Base-by-base conservation (phyloP, 768 basidiomycete genomes). In the Tricholoma saponaceum region DNA sequence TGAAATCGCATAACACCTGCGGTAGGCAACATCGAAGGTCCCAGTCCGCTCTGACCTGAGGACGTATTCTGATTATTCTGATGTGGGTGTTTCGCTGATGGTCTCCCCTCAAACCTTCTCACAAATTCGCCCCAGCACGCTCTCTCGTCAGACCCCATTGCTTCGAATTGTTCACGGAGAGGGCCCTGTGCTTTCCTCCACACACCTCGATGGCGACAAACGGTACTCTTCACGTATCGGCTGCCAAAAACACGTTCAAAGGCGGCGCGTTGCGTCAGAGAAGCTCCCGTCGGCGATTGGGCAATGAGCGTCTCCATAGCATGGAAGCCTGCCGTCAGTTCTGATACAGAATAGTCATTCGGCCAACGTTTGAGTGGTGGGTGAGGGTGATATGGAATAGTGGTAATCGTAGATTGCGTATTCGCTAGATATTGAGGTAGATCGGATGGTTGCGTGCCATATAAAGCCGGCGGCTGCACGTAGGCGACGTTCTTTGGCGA, bases 341-440 rank as follows among this genome's bases (percentile, higher is more conserved):
- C 86, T 51, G 76, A 78, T 20, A 89, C 87, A 8, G 83, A 84
- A 67, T 86, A 87, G 70, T 89, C 87, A 64, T 88, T 87, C 33
- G 87, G 87, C 87, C 87, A 89, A 13, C 85, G 82, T 65, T 87
- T 88, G 26, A 86, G 72, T 2, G 85, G 84, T 2, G 85, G 83
- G 61, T 85, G 84, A 0, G 84, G 78, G 61, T 82, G 82, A 54
- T 81, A 79, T 2, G 83, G 76, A 79, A 76, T 23, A 74, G 62
- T 0, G 69, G 55, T 10, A 32, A 22, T 23, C 16, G 52, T 60
- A 54, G 12, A 64, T 54, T 2, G 66, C 62, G 51, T 60, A 50
- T 68, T 58, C 53, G 49, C n/a, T 53, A 54, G 54, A 56, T 57
- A 41, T 26, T 62, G 53, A 6, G 61, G 60, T 14, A 53, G 46